A percentile compares a stretch with the other conserved stretches of the same genome.
Evolutionary conservation across 1,284 basidiomycete species (phyloP).

Genomic region (Sporisorium exsertum): DNA sequence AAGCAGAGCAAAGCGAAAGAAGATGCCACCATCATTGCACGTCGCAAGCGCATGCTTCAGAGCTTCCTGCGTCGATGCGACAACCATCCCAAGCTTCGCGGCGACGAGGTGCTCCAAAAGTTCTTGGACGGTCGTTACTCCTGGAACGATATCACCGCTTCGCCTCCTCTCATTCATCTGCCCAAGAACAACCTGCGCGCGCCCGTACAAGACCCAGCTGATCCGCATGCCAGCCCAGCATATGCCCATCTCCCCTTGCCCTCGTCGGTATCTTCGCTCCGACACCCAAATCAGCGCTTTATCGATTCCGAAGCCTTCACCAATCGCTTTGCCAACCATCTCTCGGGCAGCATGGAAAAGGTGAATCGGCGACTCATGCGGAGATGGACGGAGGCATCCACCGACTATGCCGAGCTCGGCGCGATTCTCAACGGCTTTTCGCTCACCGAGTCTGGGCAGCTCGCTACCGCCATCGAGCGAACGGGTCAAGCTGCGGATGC

Average conservation of each 20-base stretch:
- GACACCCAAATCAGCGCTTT: constrained; percentile 75
- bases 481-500: constrained; percentile 95
- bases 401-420: constrained; percentile 93
- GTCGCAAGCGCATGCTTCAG: constrained; percentile 92
- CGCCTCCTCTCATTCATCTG: constrained; percentile 84
- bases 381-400: constrained; percentile 90
- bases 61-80: constrained; percentile 91
- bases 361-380: constrained; percentile 90
- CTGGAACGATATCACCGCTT: constrained; percentile 74
- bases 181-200: constrained; percentile 97
- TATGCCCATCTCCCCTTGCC: constrained; percentile 90
- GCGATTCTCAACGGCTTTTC: constrained; percentile 96
- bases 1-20: constrained; percentile 98
- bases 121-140: constrained; percentile 95
- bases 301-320: constrained; percentile 96
- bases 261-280: constrained; percentile 70
- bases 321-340: constrained; percentile 91
- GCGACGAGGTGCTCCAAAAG: constrained; percentile 92
- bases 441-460: constrained; percentile 80
- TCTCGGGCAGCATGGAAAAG: constrained; percentile 92
- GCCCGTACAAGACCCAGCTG: constrained; percentile 92
- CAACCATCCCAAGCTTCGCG: constrained; percentile 90
- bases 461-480: constrained; percentile 86
- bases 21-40: constrained; percentile 89
- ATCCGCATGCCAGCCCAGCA: constrained; percentile 78